These are phyloP conservation scores for Thalia dealbata DNA, from an alignment of 176 grass and related monocot genomes.

Conservation along the genomic window DNA sequence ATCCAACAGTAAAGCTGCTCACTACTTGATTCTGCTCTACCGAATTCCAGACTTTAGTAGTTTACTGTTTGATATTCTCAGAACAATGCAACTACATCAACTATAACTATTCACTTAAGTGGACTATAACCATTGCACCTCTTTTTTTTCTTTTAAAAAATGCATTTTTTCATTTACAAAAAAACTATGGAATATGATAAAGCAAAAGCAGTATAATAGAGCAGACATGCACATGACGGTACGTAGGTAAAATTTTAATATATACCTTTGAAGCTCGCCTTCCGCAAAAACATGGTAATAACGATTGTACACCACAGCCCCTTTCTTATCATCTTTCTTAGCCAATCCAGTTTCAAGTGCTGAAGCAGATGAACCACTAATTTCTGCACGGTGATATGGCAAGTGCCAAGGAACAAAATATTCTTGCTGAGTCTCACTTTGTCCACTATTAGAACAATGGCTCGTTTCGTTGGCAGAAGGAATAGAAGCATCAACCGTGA, in stretches of 20 bases:
- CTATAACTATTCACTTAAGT: too few species aligned
- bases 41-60: too few species aligned
- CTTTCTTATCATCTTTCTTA: constrained; percentile 90
- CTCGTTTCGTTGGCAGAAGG: neutral
- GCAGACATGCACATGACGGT: neutral
- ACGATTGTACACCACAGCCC: constrained; percentile 72
- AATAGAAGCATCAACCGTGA: neutral
- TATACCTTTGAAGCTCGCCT: constrained; percentile 91
- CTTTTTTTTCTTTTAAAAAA: too few species aligned
- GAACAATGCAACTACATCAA: too few species aligned
- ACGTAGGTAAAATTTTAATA: neutral
- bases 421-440: constrained; percentile 58
- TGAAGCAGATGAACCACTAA: constrained; percentile 63
- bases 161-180: too few species aligned
- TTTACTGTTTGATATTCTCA: too few species aligned
- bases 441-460: constrained; percentile 12
- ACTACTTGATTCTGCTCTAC: too few species aligned
- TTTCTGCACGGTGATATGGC: constrained; percentile 90
- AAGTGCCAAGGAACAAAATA: constrained; percentile 99
- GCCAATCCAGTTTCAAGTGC: constrained; percentile 76
- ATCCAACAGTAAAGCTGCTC: too few species aligned
- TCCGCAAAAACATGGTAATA: constrained; percentile 96
- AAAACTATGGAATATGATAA: neutral
- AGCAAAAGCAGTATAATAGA: neutral
- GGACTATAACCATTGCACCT: too few species aligned